Base-by-base conservation (phyloP, 192 early-diverging fungal species). In the Linnemannia elongata region DNA sequence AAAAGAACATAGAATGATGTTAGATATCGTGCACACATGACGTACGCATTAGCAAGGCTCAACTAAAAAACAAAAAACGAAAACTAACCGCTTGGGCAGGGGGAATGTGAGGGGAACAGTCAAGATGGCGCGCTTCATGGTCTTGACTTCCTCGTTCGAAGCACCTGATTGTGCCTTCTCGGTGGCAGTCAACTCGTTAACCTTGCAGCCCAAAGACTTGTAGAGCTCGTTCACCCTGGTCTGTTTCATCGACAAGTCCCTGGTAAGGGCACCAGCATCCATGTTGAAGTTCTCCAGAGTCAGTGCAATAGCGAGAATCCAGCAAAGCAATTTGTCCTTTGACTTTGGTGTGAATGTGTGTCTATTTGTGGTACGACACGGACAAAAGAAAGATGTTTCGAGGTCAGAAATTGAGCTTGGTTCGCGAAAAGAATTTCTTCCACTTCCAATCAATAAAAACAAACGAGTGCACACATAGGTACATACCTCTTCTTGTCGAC, bases 311-410 rank as follows among this genome's bases (percentile, higher is more conserved):
- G 92, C 92, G 55, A 96, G 82, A 73, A 97, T 96, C 82, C 96
- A 95, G 78, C 93, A 95, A 18, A 95, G 87, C 9, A 98, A 90
- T 88, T 92, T 96, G 88, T 95, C 96, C 77, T 94, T 93, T 55
- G 90, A 91, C 30, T 91, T 84, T 78, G 94, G 86, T 30, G 94
- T 94, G 77, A 90, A 92, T 63, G 79, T 91, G 60, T 83, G 79
- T 71, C 80, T 85, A 72, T 41, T 35, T 20, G 30, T 20, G 18
- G 42, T 36, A 41, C 55, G 6, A 47, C 44, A 54, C 42, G 69
- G 18, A 42, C 33, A 3, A 76, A 72, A 35, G 27, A 74, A 35
- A 42, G 42, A 69, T 49, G 77, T 27, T 3, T 66, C 20, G 63
- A 8, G 4, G 33, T 27, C 9, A 70, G 69, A 0, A 70, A 3